Evolutionary conservation across 2,329 filamentous ascomycete genomes (phyloP).

Genomic region (Zasmidium citrigriseum): DNA sequence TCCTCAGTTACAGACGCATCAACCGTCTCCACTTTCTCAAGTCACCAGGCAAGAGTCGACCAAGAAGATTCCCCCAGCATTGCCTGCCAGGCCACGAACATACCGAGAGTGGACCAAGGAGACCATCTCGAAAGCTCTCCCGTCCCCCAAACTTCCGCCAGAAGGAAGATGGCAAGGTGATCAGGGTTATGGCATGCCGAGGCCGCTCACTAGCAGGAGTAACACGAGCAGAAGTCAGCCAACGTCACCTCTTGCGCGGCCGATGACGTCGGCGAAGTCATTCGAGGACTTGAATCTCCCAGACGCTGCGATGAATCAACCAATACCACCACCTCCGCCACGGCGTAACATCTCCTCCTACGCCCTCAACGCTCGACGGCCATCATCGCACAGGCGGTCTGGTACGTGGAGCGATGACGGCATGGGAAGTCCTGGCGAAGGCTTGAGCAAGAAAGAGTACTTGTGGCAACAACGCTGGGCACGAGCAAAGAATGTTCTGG

Average conservation of each 20-base stretch:
- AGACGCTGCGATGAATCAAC: slow-evolving; percentile 14
- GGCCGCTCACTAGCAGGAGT: slow-evolving; percentile 9
- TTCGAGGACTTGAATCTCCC: slow-evolving; percentile 23
- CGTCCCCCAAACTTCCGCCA: slow-evolving; percentile 19
- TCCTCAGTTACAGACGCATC: slow-evolving; percentile 22
- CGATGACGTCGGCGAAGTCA: slow-evolving; percentile 18
- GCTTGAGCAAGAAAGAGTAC: slow-evolving; percentile 67
- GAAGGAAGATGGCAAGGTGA: slow-evolving; percentile 20
- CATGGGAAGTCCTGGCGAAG: slow-evolving; percentile 33
- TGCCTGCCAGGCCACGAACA: slow-evolving; percentile 35
- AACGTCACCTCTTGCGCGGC: slow-evolving; percentile 18
- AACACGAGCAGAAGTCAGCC: slow-evolving; percentile 13
- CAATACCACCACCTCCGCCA: slow-evolving; percentile 21
- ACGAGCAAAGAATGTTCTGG: slow-evolving; percentile 64
- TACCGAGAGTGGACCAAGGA: slow-evolving; percentile 20
- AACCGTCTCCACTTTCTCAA: slow-evolving; percentile 36
- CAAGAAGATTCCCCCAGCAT: slow-evolving; percentile 25
- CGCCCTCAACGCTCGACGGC: slow-evolving; percentile 27
- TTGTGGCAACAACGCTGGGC: slow-evolving; percentile 70
- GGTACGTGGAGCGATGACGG: slow-evolving; percentile 30
- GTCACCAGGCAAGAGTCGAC: slow-evolving; percentile 35
- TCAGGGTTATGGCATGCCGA: slow-evolving; percentile 4
- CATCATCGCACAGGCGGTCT: slow-evolving; percentile 36
- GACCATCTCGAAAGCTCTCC: slow-evolving; percentile 22
- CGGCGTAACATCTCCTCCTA: slow-evolving; percentile 39